These are phyloP conservation scores for Cicer arietinum DNA, from an alignment of 306 rosid genomes.

Conservation along the genomic window DNA sequence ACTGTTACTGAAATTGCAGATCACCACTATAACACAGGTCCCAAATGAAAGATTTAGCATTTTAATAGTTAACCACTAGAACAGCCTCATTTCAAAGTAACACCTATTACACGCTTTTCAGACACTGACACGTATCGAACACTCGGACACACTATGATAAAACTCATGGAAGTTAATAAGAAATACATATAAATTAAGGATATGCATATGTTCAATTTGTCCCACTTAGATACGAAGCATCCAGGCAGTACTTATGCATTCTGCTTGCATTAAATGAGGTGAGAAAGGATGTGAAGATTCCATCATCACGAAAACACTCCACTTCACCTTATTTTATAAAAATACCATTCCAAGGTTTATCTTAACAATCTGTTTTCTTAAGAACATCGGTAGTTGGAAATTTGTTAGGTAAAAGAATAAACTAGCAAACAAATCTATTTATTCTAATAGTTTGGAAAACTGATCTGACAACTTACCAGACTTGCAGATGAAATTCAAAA, in stretches of 20 bases:
- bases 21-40: constrained; percentile 3
- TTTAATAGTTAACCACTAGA: constrained; percentile 20
- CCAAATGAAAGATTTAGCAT: constrained; percentile 16
- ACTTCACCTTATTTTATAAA: not conserved
- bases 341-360: constrained; percentile 1
- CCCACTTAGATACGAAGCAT: not conserved
- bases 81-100: not conserved
- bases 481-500: constrained; percentile 16
- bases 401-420: not conserved
- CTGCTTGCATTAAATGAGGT: constrained; percentile 9
- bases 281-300: not conserved
- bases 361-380: not conserved
- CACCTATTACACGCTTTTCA: not conserved
- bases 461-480: constrained; percentile 15
- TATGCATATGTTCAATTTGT: not conserved
- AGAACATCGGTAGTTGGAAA: not conserved
- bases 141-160: constrained; percentile 1
- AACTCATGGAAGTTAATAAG: not conserved
- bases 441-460: not conserved
- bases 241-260: constrained; percentile 4
- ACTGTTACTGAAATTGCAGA: not conserved
- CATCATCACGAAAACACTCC: not conserved
- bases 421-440: not conserved
- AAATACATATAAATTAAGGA: not conserved
- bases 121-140: not conserved